Conservation (phyloP, 257 asterid species). For the Craterostigma plantagineum region DNA sequence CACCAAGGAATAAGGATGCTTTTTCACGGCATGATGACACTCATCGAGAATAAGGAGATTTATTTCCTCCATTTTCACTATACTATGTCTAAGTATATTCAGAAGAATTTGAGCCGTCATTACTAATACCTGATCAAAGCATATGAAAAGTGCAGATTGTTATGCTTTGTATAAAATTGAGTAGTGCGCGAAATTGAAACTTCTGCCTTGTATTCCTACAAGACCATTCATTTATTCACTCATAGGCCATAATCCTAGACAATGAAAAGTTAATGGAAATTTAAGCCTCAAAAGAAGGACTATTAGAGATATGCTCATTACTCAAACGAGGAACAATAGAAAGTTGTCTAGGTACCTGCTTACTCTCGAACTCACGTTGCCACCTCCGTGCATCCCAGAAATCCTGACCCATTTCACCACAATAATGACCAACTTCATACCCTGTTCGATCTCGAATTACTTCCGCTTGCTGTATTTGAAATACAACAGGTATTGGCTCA, state of each 20-base stretch:
- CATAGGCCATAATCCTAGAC: too few species aligned
- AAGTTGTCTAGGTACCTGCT: constrained; percentile 42
- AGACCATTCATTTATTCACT: too few species aligned
- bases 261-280: too few species aligned
- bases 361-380: constrained; percentile 89
- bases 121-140: constrained; percentile 70
- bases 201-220: too few species aligned
- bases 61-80: constrained; percentile 86
- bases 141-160: constrained; percentile 8
- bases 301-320: too few species aligned
- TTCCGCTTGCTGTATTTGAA: constrained; percentile 83
- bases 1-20: constrained; percentile 94
- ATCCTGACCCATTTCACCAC: constrained; percentile 99
- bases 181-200: too few species aligned
- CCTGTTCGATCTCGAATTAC: constrained; percentile 88
- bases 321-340: background rate
- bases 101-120: constrained; percentile 98
- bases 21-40: constrained; percentile 99
- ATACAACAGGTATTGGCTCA: constrained; percentile 6
- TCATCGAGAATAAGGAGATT: constrained; percentile 90
- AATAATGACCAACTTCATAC: constrained; percentile 89
- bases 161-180: constrained; percentile 2
- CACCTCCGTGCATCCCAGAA: constrained; percentile 99
- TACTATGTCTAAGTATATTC: constrained; percentile 93
- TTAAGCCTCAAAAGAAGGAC: too few species aligned